phyloP scores from a whole-genome alignment of 192 early-diverging fungal genomes.

The Umbelopsis isabellina region DNA sequence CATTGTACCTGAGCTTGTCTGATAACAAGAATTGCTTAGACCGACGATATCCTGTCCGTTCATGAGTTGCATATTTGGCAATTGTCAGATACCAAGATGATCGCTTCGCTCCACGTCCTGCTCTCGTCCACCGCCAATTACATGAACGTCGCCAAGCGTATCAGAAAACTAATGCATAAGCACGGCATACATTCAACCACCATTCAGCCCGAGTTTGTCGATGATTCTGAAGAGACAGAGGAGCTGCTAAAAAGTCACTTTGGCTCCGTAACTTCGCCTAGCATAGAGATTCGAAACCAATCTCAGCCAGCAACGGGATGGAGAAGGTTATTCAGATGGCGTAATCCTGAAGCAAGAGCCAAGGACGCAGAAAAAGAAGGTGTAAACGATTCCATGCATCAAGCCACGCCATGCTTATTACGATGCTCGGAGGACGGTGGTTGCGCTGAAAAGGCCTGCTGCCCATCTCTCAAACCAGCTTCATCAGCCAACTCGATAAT shows the following conservation, averaged over 20 bases:
- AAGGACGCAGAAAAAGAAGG: not conserved
- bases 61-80: conserved; percentile 96
- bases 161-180: conserved; percentile 79
- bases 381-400: conserved; percentile 1
- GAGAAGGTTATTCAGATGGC: not conserved
- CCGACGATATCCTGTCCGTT: conserved; percentile 70
- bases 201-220: conserved; percentile 89
- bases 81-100: conserved; percentile 79
- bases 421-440: conserved; percentile 34
- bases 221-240: conserved; percentile 18
- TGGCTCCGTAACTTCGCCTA: not conserved
- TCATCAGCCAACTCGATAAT: not conserved
- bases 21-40: conserved; percentile 23
- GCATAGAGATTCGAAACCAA: not conserved
- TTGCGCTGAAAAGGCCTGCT: conserved; percentile 45
- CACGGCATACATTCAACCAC: conserved; percentile 88
- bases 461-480: conserved; percentile 21
- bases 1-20: not conserved
- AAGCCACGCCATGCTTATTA: conserved; percentile 29
- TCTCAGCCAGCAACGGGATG: not conserved
- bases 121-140: conserved; percentile 65
- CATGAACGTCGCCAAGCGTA: conserved; percentile 67
- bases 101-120: conserved; percentile 84
- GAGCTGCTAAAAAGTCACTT: not conserved
- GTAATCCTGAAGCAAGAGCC: too few species aligned